phyloP scores from a whole-genome alignment of 2,329 filamentous ascomycete species.

The Ceratocystis cubensis region DNA sequence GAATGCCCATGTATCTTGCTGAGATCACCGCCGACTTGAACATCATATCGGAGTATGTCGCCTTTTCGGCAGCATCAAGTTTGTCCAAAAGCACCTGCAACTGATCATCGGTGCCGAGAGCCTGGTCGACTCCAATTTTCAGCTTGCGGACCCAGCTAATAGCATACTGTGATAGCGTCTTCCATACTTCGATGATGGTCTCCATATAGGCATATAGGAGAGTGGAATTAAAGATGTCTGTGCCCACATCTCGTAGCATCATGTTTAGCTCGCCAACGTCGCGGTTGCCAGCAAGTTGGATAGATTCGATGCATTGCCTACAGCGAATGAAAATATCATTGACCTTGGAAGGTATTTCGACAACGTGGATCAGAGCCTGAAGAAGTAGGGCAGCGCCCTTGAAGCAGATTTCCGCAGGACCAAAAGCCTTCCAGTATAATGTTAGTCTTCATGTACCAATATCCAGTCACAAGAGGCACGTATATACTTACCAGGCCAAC shows the following conservation, averaged over 20 bases:
- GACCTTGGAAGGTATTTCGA: conserved; percentile 8
- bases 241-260: background rate
- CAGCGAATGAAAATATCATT: conserved; percentile 1
- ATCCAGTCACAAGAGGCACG: too few relatives aligned
- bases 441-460: background rate
- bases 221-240: conserved; percentile 3
- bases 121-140: background rate
- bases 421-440: conserved; percentile 7
- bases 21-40: conserved; percentile 8
- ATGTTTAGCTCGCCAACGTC: background rate
- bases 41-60: conserved; percentile 7
- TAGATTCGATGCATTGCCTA: background rate
- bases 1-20: conserved; percentile 6
- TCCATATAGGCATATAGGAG: conserved; percentile 11
- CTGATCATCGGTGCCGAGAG: background rate
- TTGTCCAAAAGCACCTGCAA: background rate
- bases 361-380: conserved; percentile 2
- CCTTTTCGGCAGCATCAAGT: background rate
- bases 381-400: conserved; percentile 11
- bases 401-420: conserved; percentile 12
- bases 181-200: conserved; percentile 10
- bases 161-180: background rate
- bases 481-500: conserved; percentile 10
- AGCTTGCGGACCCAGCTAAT: conserved; percentile 4
- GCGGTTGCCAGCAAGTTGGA: background rate